Percentiles rank a stretch among this genome's conserved stretches.
Evolutionary conservation across 306 rosid species (phyloP).

Genomic region (Argentina anserina): DNA sequence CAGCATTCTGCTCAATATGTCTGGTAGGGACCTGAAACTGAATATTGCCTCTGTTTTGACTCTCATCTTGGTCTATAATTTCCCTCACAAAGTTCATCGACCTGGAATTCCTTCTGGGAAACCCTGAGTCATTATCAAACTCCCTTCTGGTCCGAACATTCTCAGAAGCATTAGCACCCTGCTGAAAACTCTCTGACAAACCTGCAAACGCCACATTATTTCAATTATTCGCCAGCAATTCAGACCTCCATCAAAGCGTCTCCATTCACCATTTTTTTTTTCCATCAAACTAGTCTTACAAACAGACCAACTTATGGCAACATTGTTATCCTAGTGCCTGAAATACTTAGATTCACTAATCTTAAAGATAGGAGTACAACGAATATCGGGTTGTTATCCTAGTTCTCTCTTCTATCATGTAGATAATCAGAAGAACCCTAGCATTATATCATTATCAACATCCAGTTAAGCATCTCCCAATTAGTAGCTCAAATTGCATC

Average conservation of each 20-base stretch:
- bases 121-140: not conserved
- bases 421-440: not conserved
- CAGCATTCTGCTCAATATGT: conserved; percentile 49
- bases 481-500: not conserved
- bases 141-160: conserved; percentile 19
- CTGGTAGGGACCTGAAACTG: not conserved
- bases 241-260: not conserved
- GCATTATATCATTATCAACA: not conserved
- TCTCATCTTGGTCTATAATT: conserved; percentile 42
- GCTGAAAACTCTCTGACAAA: conserved; percentile 9
- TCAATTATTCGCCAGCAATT: not conserved
- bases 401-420: too few relatives aligned
- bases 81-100: conserved; percentile 45
- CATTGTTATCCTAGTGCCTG: not conserved
- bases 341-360: not conserved
- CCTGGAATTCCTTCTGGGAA: conserved; percentile 18
- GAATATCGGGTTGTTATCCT: too few relatives aligned
- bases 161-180: conserved; percentile 16
- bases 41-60: conserved; percentile 17
- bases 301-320: not conserved
- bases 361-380: too few relatives aligned
- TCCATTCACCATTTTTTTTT: not conserved
- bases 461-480: not conserved
- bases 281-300: not conserved
- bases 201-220: conserved; percentile 4